A percentile compares a stretch with the other conserved stretches of the same genome.
phyloP scores from a whole-genome alignment of 164 flowering plant species.

The Magnolia changhungtana region DNA sequence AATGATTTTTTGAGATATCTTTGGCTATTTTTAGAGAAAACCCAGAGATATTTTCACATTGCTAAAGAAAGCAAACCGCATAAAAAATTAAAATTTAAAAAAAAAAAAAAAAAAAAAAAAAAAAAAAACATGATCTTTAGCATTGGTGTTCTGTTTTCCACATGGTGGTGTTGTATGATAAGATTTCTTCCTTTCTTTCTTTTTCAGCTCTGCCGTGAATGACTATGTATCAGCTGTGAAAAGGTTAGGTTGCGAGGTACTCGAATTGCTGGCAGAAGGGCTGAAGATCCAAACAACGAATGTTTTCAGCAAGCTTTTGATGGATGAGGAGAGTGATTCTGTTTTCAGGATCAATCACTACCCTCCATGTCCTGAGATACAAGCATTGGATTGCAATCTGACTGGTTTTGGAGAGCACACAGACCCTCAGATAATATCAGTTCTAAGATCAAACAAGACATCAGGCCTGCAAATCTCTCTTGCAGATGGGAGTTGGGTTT shows the following conservation, averaged over 20 bases:
- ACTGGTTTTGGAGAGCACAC: constrained; percentile 96
- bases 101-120: too few relatives aligned
- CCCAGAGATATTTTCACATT: background rate
- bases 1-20: background rate
- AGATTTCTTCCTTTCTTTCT: background rate
- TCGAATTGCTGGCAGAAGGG: constrained; percentile 70
- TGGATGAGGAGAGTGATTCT: constrained; percentile 69
- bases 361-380: constrained; percentile 67
- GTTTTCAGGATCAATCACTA: constrained; percentile 80
- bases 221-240: constrained; percentile 50
- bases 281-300: constrained; percentile 43
- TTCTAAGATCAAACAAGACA: constrained; percentile 73
- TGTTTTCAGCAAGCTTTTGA: constrained; percentile 49
- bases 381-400: constrained; percentile 39
- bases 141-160: constrained; percentile 1
- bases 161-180: background rate
- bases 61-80: too few relatives aligned
- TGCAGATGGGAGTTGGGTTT: constrained; percentile 76
- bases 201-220: constrained; percentile 38
- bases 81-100: too few relatives aligned
- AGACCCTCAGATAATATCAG: constrained; percentile 89
- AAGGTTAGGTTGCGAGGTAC: constrained; percentile 42
- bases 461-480: constrained; percentile 75
- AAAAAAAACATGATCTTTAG: too few relatives aligned
- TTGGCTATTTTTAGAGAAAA: background rate